phyloP scores from a whole-genome alignment of 2,329 filamentous ascomycete species.

The Leptographium wingfieldii region DNA sequence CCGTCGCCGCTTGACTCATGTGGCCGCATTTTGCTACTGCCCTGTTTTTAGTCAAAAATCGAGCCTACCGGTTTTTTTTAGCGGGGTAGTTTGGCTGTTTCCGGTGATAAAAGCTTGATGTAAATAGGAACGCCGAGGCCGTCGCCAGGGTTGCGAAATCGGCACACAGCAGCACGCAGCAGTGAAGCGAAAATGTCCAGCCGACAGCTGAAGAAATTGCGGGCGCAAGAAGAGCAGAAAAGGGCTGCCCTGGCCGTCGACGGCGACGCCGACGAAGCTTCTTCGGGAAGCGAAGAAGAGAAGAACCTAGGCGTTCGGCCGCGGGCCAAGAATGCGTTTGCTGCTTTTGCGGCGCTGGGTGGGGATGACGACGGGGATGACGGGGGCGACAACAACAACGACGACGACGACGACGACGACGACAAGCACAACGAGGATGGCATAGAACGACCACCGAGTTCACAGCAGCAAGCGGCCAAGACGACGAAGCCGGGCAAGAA shows the following conservation, averaged over 20 bases:
- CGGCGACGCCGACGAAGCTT: constrained; percentile 15
- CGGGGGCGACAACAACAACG: constrained; percentile 22
- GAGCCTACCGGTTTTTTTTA: neutral
- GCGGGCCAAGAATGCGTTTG: constrained; percentile 24
- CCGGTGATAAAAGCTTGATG: neutral
- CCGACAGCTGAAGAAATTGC: constrained; percentile 38
- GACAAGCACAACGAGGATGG: constrained; percentile 15
- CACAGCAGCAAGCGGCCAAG: neutral
- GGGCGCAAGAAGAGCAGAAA: constrained; percentile 31
- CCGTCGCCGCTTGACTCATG: neutral
- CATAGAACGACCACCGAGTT: neutral
- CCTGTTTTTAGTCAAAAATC: neutral
- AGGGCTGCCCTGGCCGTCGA: constrained; percentile 5
- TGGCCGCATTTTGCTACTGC: neutral
- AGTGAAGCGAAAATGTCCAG: constrained; percentile 29
- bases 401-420: constrained; percentile 21
- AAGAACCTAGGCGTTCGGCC: neutral
- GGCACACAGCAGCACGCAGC: neutral
- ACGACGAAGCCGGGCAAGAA: constrained; percentile 17
- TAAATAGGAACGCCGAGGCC: neutral
- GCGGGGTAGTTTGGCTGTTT: neutral
- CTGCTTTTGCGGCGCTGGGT: constrained; percentile 36
- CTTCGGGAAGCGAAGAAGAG: constrained; percentile 5
- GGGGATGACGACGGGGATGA: constrained; percentile 29
- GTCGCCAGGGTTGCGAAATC: neutral